Base-by-base conservation (phyloP, 1,284 basidiomycete species). In the Phylloboletellus chloephorus region DNA sequence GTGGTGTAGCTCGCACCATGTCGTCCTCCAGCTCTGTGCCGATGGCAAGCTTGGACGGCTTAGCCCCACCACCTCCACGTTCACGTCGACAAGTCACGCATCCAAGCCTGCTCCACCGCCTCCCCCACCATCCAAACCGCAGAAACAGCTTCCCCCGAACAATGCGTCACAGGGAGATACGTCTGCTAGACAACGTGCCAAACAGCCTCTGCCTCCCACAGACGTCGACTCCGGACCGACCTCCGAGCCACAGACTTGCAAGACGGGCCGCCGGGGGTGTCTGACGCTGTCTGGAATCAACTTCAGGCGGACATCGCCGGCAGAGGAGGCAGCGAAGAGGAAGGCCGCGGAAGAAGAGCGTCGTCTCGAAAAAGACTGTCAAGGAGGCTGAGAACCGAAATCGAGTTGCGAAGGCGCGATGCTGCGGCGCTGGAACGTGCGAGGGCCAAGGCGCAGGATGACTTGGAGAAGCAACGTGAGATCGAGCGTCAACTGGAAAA, bases 211-310 rank as follows among this genome's bases (percentile, higher is more conserved):
- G 15, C 40, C 33, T 4, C 30, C n/a, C 37, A 11, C 41, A 39
- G 11, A 11, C 31, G 4, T 3, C 23, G 5, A 19, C 10, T 1
- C 24, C 30, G 23, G 34, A 43, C 6, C 34, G 28, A 3, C 17
- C 43, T n/a, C 31, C 15, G 2, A 50, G 15, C 4, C 5, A 24
- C 21, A 29, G 16, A 1, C 15, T 32, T 9, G 39, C 41, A 7
- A 44, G 29, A 23, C 69, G 74, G 7, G 76, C 78, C 48, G 37
- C 60, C 2, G 74, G 69, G n/a, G 0, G 72, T 78, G 2, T 53
- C 67, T 0, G 72, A 78, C 43, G 57, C 47, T 1, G 46, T 68
- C 5, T 78, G 76, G 76, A 39, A 51, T 7, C 63, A 71, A 47
- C 61, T 76, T 0, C 67, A 72, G 46, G 53, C 39, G 3, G 68